Evolutionary conservation across 495 filamentous ascomycete species (phyloP), one percentile per base, ranked within the genome.

Genomic region (Margaritispora aquatica): DNA sequence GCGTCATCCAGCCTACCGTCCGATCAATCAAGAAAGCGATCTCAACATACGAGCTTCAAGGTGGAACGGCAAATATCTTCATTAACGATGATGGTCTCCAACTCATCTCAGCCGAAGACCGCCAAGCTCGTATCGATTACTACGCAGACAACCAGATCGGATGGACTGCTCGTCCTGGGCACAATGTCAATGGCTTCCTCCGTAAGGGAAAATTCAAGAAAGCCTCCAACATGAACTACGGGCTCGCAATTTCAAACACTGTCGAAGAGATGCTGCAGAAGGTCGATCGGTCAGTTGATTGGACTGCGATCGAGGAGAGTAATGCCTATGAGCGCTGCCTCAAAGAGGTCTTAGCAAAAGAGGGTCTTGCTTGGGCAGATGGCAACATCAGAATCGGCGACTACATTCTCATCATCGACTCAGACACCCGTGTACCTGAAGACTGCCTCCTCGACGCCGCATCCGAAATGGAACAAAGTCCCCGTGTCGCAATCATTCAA

Each of bases 221-320:
- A 66, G 84, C 84, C 21, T 84, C 81, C 36, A 88, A 88, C 71
- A 87, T 88, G 84, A 87, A 88, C 69, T 88, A 84, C 54, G 81
- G 78, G 17, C 68, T 87, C 63, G 73, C 75, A 66, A 66, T 83
- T 36, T 84, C 80, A 64, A 78, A 77, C 52, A 67, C 75, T 5
- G 78, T 86, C 29, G 85, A 87, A 65, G 79, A 83, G 2, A 82
- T 79, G 58, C 74, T 87, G 15, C 54, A 63, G 19, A 60, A 79
- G 47, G 46, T 60, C 5, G 63, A 65, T 22, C 85, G 83, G 79
- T 76, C 66, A 19, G 71, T 74, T 54, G 76, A 76, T 9, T 50
- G 41, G 41, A 57, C 47, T 20, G 17, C 31, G 4, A 38, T 51
- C 4, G 71, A 81, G 27, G 80, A 88, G 63, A 68, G 70, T 17